These are phyloP conservation scores for Cicer chorassanicum DNA, from an alignment of 306 rosid genomes.

Conservation along the genomic window DNA sequence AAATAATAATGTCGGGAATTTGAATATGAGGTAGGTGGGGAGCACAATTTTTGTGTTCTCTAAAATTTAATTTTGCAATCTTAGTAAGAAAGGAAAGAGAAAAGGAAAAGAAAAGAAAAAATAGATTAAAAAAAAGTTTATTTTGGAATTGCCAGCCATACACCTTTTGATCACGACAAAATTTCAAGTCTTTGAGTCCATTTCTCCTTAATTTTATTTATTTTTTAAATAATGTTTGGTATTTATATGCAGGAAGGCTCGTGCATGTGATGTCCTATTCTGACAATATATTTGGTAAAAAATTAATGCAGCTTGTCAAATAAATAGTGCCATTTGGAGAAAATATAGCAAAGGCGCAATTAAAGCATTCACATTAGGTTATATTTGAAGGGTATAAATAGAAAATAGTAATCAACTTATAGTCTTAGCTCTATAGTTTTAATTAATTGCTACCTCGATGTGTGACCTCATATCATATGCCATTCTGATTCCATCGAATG, in stretches of 20 bases:
- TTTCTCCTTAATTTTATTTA: background rate
- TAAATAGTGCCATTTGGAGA: background rate
- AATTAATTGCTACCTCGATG: background rate
- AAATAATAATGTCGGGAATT: constrained; percentile 4
- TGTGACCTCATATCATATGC: constrained; percentile 33
- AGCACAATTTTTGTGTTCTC: constrained; percentile 32
- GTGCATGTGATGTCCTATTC: constrained; percentile 42
- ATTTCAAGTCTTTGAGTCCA: constrained; percentile 21
- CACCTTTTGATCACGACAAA: constrained; percentile 40
- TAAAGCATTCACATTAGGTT: constrained; percentile 31
- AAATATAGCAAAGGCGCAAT: constrained; percentile 6
- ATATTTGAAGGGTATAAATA: constrained; percentile 32
- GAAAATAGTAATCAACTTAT: background rate
- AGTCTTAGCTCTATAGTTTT: constrained; percentile 4
- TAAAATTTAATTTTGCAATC: constrained; percentile 32
- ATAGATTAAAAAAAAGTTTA: background rate
- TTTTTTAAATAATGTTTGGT: constrained; percentile 24
- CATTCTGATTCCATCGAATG: constrained; percentile 39
- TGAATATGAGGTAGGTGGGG: constrained; percentile 37
- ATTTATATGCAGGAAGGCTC: constrained; percentile 37
- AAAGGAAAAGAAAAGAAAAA: background rate
- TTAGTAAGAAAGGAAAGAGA: constrained; percentile 33
- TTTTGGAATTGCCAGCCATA: constrained; percentile 39
- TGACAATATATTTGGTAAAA: constrained; percentile 35
- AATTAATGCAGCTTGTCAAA: constrained; percentile 39